Conservation (phyloP, 2,329 filamentous ascomycete species). For the Monosporascus ibericus region DNA sequence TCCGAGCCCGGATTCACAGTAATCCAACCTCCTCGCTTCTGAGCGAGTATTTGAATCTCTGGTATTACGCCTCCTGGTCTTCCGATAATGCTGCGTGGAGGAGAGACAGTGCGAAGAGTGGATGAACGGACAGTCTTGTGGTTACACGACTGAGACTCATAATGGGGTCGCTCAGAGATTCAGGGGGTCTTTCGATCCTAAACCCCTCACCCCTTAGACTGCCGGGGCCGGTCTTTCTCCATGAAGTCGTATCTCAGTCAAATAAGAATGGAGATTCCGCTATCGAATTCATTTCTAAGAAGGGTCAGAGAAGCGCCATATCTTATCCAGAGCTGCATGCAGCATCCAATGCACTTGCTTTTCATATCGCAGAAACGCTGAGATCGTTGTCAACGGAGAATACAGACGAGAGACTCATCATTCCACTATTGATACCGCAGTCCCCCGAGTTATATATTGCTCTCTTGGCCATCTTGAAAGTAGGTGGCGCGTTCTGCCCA, state of each 20-base stretch:
- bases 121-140: background rate
- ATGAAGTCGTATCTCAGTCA: conserved; percentile 50
- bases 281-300: conserved; percentile 55
- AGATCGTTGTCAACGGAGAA: conserved; percentile 11
- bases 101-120: background rate
- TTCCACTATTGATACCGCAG: conserved; percentile 75
- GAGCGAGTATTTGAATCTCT: background rate
- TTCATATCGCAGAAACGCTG: conserved; percentile 35
- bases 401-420: conserved; percentile 37
- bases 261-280: conserved; percentile 37
- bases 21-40: too few species aligned
- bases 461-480: conserved; percentile 70
- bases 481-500: conserved; percentile 81
- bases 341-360: conserved; percentile 50
- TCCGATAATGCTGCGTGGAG: background rate
- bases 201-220: conserved; percentile 49
- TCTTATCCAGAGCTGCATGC: conserved; percentile 60
- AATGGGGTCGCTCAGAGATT: conserved; percentile 7
- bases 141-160: background rate
- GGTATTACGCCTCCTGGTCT: background rate
- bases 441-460: conserved; percentile 71
- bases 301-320: conserved; percentile 39
- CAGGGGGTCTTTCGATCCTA: conserved; percentile 42
- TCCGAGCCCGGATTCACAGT: too few species aligned
- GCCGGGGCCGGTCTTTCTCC: conserved; percentile 34